Evolutionary conservation across 83 land plant species (phyloP), one percentile per base, ranked within the genome.

Genomic region (Diphasiastrum complanatum): DNA sequence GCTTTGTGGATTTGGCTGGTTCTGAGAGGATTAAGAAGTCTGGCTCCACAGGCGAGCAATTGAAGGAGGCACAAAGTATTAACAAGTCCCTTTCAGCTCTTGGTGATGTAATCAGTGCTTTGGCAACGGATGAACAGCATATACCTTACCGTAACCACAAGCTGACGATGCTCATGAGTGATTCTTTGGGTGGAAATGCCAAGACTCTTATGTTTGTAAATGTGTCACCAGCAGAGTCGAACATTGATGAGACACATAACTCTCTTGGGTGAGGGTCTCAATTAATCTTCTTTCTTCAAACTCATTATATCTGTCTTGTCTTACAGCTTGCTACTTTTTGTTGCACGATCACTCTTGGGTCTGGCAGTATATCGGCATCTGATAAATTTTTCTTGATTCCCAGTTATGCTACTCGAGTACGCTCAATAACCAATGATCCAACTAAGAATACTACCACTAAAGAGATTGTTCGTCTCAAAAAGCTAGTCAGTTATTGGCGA

Each of bases 151-250:
- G 99, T 35, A 95, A 95, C 56, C 96, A 95, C 79, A 95, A 86
- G 76, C 70, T 95, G 53, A 95, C 99, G 1, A 84, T 89, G 90
- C 74, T 95, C 14, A 95, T 95, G 99, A 90, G 97, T 67, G 99
- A 95, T 64, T 95, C 99, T 27, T 89, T 95, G 45, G 99, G 99
- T 50, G 99, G 99, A 16, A 95, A 95, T 79, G 99, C 99, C 6
- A 95, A 95, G 70, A 90, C 99, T 1, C 81, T 95, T 6, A 95
- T 95, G 97, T 90, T 95, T 71, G 99, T 95, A 0, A 95, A 90
- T 67, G 72, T 90, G 35, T 95, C 99, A 35, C 99, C 97, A 35
- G 90, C 97, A 60, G 85, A 86, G 35, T 86, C 90, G 20, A 95
- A 90, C 65, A 68, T 95, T 63, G 99, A 95, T 56, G 99, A 95